Percentiles rank a stretch among this genome's conserved stretches.
phyloP scores from a whole-genome alignment of 2,329 filamentous ascomycete species.

The Didymella arachidicola region DNA sequence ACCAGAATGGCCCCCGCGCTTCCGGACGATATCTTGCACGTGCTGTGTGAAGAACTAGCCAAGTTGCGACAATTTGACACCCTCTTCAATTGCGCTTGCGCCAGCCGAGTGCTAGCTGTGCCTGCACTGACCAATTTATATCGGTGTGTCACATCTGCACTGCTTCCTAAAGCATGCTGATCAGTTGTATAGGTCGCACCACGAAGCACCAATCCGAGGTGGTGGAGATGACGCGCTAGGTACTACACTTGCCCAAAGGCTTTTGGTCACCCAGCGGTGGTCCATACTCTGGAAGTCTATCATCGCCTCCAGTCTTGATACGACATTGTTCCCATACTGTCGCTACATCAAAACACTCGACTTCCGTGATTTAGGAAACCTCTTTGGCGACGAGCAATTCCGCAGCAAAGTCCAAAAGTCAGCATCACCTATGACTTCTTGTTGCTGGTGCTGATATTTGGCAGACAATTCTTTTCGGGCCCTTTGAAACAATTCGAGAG shows the following conservation, averaged over 20 bases:
- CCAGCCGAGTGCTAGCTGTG: slow-evolving; percentile 64
- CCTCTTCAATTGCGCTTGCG: slow-evolving; percentile 66
- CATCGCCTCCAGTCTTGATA: slow-evolving; percentile 68
- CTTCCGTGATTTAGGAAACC: slow-evolving; percentile 66
- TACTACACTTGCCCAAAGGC: slow-evolving; percentile 50
- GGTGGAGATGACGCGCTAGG: slow-evolving; percentile 52
- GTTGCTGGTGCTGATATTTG: slow-evolving; percentile 15
- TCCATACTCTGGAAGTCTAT: slow-evolving; percentile 73
- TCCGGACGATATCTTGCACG: slow-evolving; percentile 67
- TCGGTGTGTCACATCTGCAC: slow-evolving; percentile 56
- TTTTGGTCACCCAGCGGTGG: slow-evolving; percentile 63
- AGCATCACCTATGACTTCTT: slow-evolving; percentile 31
- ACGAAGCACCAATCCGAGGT: slow-evolving; percentile 55
- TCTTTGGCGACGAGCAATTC: slow-evolving; percentile 68
- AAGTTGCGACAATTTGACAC: slow-evolving; percentile 64
- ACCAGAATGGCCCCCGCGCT: slow-evolving; percentile 48
- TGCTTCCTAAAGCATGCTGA: slow-evolving; percentile 1
- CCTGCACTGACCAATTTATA: slow-evolving; percentile 70
- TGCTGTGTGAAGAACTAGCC: slow-evolving; percentile 68
- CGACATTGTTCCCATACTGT: slow-evolving; percentile 73
- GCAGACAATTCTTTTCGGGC: slow-evolving; percentile 61
- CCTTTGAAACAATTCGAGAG: slow-evolving; percentile 56
- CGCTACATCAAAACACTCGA: slow-evolving; percentile 70
- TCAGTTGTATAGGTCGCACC: slow-evolving; percentile 50
- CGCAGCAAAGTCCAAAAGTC: slow-evolving; percentile 65